Percentiles rank a stretch among this genome's conserved stretches.
These are phyloP conservation scores for Mycena kentingensis DNA, from an alignment of 768 basidiomycete species.

Conservation along the genomic window DNA sequence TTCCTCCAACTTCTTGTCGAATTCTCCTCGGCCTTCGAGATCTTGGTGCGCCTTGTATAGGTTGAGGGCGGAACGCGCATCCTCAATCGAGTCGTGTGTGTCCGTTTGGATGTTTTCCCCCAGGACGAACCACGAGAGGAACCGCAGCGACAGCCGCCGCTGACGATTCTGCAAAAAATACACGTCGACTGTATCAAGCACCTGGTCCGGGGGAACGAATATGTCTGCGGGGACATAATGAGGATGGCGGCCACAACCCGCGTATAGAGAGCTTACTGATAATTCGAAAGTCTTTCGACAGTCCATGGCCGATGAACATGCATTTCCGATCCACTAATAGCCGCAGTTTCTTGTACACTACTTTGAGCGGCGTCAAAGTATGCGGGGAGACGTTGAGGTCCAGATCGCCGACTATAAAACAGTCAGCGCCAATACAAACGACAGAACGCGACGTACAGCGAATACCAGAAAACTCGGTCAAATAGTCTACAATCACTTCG, in stretches of 20 bases:
- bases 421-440: conserved; percentile 3
- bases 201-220: conserved; percentile 91
- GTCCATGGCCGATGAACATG: conserved; percentile 95
- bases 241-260: background rate
- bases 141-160: conserved; percentile 87
- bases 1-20: conserved; percentile 88
- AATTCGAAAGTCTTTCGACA: conserved; percentile 96
- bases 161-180: conserved; percentile 83
- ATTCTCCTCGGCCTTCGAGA: conserved; percentile 72
- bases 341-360: conserved; percentile 98
- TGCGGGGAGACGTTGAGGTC: conserved; percentile 81
- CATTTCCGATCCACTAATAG: conserved; percentile 92
- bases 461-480: conserved; percentile 97
- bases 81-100: conserved; percentile 98
- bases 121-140: conserved; percentile 93
- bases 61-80: conserved; percentile 82
- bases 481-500: conserved; percentile 91
- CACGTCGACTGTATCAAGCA: conserved; percentile 97
- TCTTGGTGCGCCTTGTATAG: conserved; percentile 81
- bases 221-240: conserved; percentile 60
- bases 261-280: conserved; percentile 69
- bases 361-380: conserved; percentile 91
- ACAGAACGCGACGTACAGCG: conserved; percentile 58
- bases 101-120: conserved; percentile 91
- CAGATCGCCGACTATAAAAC: conserved; percentile 78